Base-by-base conservation (phyloP, 1,284 basidiomycete genomes). In the Sphagnurus paluster region DNA sequence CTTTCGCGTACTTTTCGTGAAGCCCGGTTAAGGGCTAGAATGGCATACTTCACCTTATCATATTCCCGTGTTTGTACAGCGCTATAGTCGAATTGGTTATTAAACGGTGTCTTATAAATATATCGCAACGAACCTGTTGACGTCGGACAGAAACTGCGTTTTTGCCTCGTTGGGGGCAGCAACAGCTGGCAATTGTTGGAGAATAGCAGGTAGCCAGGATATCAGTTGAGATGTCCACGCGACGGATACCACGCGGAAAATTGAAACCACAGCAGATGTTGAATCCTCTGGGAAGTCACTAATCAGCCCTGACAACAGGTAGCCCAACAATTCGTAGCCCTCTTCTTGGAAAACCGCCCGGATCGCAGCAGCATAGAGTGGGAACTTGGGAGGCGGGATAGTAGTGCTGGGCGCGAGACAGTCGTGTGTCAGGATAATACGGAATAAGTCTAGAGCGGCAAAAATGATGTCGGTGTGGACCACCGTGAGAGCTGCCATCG, bases 261-360 rank as follows among this genome's bases (percentile, higher is more conserved):
- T 83, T 2, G 84, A 83, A 35, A 93, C 80, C 25, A 94, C 84
- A 35, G 76, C 67, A 5, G 87, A 79, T 21, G 87, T 76, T 1
- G 84, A 78, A 51, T 98, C 95, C 57, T 95, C 93, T 2, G 91
- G 90, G 64, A 95, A 98, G 49, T 89, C 84, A 23, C 84, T 83
- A 2, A 93, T 83, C 13, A 98, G 73, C 2, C 95, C 93, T 21
- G 76, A 71, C 34, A 98, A 72, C 20, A 96, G 63, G 52, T 84
- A 79, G 6, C 76, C 76, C n/a, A 88, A 67, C 17, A 98, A 74
- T 53, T 82, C 77, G 46, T 79, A 76, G 4, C 92, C 93, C 60
- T 92, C 87, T 53, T 86, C 82, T 36, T 81, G 76, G 35, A 97
- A 70, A 7, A 85, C 79, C 2, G 72, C 69, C 38, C 79, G 79